phyloP scores from a whole-genome alignment of 768 basidiomycete species.

The Mycena venus region DNA sequence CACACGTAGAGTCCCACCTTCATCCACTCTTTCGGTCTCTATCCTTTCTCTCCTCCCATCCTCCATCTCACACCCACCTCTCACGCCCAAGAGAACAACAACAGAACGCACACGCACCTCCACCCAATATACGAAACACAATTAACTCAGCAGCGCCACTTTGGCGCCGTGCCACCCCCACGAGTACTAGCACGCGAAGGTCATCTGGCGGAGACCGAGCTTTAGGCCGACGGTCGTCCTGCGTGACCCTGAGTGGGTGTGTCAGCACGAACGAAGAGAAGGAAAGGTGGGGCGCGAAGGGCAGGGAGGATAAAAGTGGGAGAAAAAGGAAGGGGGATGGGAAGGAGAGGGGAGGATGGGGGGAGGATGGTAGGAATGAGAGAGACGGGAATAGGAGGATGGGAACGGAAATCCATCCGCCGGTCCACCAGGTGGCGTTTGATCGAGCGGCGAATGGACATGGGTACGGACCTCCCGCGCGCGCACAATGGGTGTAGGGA shows the following conservation, averaged over 20 bases:
- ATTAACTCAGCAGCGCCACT: conserved; percentile 49
- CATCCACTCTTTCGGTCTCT: too few species aligned
- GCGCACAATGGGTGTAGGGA: too few species aligned
- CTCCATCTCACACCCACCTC: too few species aligned
- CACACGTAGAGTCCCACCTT: too few species aligned
- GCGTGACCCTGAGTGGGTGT: neutral
- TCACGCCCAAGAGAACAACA: neutral
- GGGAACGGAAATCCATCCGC: too few species aligned
- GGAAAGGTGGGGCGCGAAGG: neutral
- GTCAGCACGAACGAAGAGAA: neutral
- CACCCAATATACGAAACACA: conserved; percentile 59
- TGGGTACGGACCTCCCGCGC: too few species aligned
- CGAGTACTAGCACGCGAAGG: conserved; percentile 53
- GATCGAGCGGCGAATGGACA: too few species aligned
- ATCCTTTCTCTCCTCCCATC: too few species aligned
- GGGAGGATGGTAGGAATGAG: too few species aligned
- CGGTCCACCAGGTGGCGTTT: too few species aligned
- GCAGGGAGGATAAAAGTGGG: neutral
- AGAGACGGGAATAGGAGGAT: too few species aligned
- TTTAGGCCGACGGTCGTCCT: conserved; percentile 52
- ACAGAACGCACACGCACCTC: conserved; percentile 30
- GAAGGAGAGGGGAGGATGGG: neutral
- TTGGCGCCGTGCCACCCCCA: conserved; percentile 48
- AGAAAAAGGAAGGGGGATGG: neutral
- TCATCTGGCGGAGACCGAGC: conserved; percentile 59